Conservation (phyloP, 1,284 basidiomycete species). For the Ustilago nuda region DNA sequence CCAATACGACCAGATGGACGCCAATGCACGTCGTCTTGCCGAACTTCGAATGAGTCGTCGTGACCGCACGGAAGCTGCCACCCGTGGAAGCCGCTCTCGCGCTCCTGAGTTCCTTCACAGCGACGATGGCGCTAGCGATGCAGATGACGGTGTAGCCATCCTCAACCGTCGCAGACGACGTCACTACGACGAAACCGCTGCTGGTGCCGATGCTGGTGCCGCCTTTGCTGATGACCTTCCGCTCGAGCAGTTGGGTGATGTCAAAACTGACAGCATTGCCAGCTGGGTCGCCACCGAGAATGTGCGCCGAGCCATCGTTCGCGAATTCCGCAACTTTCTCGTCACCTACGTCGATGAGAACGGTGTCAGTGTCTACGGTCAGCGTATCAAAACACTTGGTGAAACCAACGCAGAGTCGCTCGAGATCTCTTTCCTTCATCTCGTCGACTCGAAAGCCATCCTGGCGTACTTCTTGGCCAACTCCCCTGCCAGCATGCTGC, state of each 20-base stretch:
- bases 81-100: slow-evolving; percentile 74
- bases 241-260: slow-evolving; percentile 93
- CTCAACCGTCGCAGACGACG: slow-evolving; percentile 68
- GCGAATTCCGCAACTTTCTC: slow-evolving; percentile 93
- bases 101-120: slow-evolving; percentile 87
- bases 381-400: slow-evolving; percentile 90
- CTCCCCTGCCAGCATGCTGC: slow-evolving; percentile 89
- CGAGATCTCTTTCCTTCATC: slow-evolving; percentile 93
- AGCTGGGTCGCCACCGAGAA: slow-evolving; percentile 96
- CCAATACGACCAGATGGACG: slow-evolving; percentile 77
- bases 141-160: slow-evolving; percentile 66
- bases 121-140: slow-evolving; percentile 72
- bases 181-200: slow-evolving; percentile 71
- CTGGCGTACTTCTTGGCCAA: slow-evolving; percentile 97
- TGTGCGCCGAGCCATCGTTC: slow-evolving; percentile 87
- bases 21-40: slow-evolving; percentile 81
- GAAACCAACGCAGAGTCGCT: slow-evolving; percentile 97
- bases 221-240: slow-evolving; percentile 81
- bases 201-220: slow-evolving; percentile 75
- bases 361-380: slow-evolving; percentile 91
- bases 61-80: slow-evolving; percentile 80
- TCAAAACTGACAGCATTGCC: slow-evolving; percentile 95
- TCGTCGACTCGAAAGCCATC: slow-evolving; percentile 89
- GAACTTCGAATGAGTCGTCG: slow-evolving; percentile 89
- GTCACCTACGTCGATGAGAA: slow-evolving; percentile 94